These are phyloP conservation scores for Chlorella ohadii DNA, from an alignment of 139 green algal genomes.

Conservation along the genomic window DNA sequence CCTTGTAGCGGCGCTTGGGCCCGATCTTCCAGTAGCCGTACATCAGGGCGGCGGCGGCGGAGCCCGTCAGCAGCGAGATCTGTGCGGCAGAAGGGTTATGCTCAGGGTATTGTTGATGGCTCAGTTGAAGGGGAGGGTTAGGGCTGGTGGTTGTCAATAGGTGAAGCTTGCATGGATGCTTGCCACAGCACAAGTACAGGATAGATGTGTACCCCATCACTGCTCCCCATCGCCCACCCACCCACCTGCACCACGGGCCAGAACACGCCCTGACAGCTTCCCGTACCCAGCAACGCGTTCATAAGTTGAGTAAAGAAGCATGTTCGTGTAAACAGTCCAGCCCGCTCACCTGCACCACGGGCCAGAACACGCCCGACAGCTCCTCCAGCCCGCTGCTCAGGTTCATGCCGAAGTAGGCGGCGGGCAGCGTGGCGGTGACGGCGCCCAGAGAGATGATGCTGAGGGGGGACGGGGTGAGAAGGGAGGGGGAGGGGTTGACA, in stretches of 20 bases:
- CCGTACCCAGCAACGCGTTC: too few relatives aligned
- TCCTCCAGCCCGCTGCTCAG: slow-evolving; percentile 55
- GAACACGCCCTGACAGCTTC: too few relatives aligned
- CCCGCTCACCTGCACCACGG: slow-evolving; percentile 30
- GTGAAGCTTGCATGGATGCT: too few relatives aligned
- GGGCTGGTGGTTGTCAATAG: too few relatives aligned
- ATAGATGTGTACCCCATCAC: too few relatives aligned
- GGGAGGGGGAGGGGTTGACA: background rate
- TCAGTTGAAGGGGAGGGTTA: too few relatives aligned
- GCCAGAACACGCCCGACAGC: slow-evolving; percentile 47
- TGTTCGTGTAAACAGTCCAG: too few relatives aligned
- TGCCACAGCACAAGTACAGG: too few relatives aligned
- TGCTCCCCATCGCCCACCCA: too few relatives aligned
- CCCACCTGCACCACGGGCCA: too few relatives aligned
- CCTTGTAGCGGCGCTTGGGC: slow-evolving; percentile 47
- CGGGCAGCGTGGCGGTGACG: slow-evolving; percentile 51
- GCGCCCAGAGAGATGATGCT: slow-evolving; percentile 44
- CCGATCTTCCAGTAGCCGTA: slow-evolving; percentile 53
- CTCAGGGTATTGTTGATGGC: too few relatives aligned
- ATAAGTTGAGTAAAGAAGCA: too few relatives aligned
- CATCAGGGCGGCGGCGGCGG: background rate
- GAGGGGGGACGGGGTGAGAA: background rate
- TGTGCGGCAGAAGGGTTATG: background rate
- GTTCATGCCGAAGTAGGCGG: slow-evolving; percentile 70
- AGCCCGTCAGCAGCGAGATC: background rate